Percentiles rank a stretch among this genome's conserved stretches.
Conservation (phyloP, 2,329 filamentous ascomycete species). For the Arthrobotrys conoides region DNA sequence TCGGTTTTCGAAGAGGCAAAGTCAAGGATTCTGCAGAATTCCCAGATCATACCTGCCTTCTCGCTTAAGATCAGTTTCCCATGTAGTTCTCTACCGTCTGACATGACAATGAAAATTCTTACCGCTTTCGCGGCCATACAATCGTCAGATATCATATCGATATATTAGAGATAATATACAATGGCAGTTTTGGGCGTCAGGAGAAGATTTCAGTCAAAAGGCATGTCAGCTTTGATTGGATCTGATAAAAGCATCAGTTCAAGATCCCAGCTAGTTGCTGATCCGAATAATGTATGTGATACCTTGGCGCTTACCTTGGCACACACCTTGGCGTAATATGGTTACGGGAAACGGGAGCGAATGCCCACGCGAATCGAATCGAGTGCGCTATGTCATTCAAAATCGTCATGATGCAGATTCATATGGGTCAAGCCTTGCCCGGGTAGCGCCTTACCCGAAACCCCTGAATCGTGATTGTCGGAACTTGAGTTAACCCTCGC, state of each 20-base stretch:
- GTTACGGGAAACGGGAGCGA: no score
- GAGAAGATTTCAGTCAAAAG: constrained; percentile 3
- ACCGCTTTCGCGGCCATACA: neutral
- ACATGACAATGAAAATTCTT: constrained; percentile 16
- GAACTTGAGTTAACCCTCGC: no score
- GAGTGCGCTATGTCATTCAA: no score
- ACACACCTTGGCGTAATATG: no score
- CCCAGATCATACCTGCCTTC: constrained; percentile 14
- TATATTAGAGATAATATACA: neutral
- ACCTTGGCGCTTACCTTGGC: constrained; percentile 18
- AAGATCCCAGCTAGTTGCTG: constrained; percentile 25
- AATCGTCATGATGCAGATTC: no score
- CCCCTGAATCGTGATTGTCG: no score
- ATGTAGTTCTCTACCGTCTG: constrained; percentile 6
- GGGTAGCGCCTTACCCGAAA: no score
- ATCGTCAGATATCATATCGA: constrained; percentile 8
- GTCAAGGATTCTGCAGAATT: constrained; percentile 4
- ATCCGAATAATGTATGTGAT: constrained; percentile 4
- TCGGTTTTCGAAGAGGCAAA: constrained; percentile 3
- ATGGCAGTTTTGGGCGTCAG: neutral
- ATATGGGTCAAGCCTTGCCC: no score
- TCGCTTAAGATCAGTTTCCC: constrained; percentile 21
- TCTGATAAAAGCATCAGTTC: constrained; percentile 10
- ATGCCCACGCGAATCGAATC: no score
- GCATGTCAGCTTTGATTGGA: constrained; percentile 24